Evolutionary conservation across 208 protist genomes (phyloP).

Genomic region (Trypanosoma melophagium): DNA sequence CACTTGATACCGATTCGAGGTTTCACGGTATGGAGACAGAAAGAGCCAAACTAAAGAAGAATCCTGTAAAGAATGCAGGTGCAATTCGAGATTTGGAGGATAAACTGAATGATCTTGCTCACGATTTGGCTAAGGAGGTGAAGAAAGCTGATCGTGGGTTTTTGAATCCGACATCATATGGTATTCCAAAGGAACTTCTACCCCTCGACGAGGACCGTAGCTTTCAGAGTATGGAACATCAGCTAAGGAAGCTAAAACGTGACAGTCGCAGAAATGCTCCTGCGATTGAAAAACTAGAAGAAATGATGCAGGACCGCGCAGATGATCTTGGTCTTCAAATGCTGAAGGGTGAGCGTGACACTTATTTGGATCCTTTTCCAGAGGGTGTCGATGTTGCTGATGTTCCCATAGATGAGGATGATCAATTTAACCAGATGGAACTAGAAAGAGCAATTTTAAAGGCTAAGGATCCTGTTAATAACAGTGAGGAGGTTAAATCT

Average conservation of each 20-base stretch:
- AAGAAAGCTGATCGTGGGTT: constrained; percentile 55
- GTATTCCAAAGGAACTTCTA: constrained; percentile 49
- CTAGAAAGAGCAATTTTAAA: too few species aligned
- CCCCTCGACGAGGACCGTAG: constrained; percentile 42
- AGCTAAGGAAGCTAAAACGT: constrained; percentile 22
- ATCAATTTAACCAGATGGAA: too few species aligned
- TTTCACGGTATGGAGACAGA: constrained; percentile 50
- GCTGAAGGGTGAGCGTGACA: constrained; percentile 45
- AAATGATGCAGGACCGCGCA: constrained; percentile 62
- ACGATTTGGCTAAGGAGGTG: constrained; percentile 49
- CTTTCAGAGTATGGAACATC: constrained; percentile 26
- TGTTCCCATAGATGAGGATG: constrained; percentile 61
- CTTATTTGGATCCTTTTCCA: constrained; percentile 53
- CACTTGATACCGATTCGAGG: constrained; percentile 47
- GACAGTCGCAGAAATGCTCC: constrained; percentile 49
- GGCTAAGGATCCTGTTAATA: constrained; percentile 30
- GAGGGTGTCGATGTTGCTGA: constrained; percentile 60
- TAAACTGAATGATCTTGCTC: constrained; percentile 56
- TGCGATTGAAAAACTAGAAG: constrained; percentile 60
- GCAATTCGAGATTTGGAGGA: constrained; percentile 40
- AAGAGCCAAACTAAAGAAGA: constrained; percentile 29
- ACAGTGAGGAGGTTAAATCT: constrained; percentile 25
- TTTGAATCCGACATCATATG: constrained; percentile 43
- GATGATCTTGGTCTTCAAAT: constrained; percentile 74
- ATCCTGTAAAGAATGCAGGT: constrained; percentile 28